These are phyloP conservation scores for Benincasa hispida DNA, from an alignment of 306 rosid genomes.

Conservation along the genomic window DNA sequence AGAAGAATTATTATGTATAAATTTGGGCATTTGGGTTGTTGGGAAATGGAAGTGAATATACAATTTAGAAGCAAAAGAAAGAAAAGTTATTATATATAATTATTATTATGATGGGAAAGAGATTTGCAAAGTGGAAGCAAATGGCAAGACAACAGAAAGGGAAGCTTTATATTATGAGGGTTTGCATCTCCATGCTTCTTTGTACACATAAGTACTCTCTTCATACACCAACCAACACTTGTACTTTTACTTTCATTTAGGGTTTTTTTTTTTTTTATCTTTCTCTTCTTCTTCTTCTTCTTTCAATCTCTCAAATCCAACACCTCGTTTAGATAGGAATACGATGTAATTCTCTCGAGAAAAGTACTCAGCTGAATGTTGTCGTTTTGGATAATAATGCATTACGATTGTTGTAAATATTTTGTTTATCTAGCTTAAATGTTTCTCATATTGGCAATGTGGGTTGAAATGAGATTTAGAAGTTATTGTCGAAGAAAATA, in stretches of 20 bases:
- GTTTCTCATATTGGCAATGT: too few species aligned
- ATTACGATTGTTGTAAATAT: not conserved
- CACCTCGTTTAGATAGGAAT: not conserved
- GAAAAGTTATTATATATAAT: not conserved
- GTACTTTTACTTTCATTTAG: not conserved
- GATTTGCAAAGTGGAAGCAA: constrained; percentile 58
- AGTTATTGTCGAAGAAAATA: not conserved
- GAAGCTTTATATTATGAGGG: constrained; percentile 62
- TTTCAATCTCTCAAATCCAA: not conserved
- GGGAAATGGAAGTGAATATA: not conserved
- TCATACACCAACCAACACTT: not conserved
- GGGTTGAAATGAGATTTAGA: not conserved
- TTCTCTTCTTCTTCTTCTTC: not conserved
- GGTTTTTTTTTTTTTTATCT: not conserved
- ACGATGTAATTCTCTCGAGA: not conserved
- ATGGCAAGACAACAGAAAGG: constrained; percentile 64
- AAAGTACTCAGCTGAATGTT: not conserved
- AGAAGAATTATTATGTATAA: not conserved
- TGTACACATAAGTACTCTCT: constrained; percentile 51
- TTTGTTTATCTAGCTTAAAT: not conserved
- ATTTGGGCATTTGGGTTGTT: not conserved
- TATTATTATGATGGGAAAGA: constrained; percentile 27
- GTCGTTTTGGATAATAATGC: not conserved
- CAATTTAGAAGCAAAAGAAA: not conserved
- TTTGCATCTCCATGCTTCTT: constrained; percentile 78